A percentile compares a stretch with the other conserved stretches of the same genome.
phyloP scores from a whole-genome alignment of 192 early-diverging fungal genomes.

The Gaertneriomyces semiglobifer region DNA sequence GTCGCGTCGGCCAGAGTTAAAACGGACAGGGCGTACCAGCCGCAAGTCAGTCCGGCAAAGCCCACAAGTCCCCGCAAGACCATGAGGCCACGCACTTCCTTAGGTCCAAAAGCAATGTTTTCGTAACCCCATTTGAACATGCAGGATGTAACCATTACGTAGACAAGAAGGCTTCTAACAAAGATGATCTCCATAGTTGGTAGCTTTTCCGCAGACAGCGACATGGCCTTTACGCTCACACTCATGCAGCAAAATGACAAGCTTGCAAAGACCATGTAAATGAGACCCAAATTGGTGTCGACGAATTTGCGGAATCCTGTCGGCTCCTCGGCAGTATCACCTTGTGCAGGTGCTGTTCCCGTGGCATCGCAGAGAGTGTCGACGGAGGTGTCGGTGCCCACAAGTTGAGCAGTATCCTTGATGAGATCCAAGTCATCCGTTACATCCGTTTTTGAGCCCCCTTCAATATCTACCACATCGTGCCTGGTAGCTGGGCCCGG shows the following conservation, averaged over 20 bases:
- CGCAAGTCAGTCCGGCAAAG: slow-evolving; percentile 23
- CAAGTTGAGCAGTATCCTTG: neutral
- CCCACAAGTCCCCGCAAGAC: slow-evolving; percentile 15
- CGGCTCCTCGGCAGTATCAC: neutral
- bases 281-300: slow-evolving; percentile 23
- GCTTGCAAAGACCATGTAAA: slow-evolving; percentile 32
- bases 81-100: slow-evolving; percentile 21
- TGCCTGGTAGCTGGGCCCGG: slow-evolving; percentile 3
- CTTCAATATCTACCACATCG: neutral
- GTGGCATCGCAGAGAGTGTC: neutral
- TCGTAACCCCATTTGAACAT: slow-evolving; percentile 24
- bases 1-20: slow-evolving; percentile 32
- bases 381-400: neutral
- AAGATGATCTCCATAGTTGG: slow-evolving; percentile 31
- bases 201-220: slow-evolving; percentile 9
- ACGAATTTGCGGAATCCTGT: slow-evolving; percentile 6
- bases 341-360: neutral
- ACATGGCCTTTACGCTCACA: slow-evolving; percentile 29
- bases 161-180: slow-evolving; percentile 14
- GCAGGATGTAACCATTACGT: slow-evolving; percentile 8
- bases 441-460: neutral
- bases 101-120: slow-evolving; percentile 19
- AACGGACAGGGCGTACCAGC: slow-evolving; percentile 26
- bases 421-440: slow-evolving; percentile 5
- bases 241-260: slow-evolving; percentile 23